A percentile compares a stretch with the other conserved stretches of the same genome.
Conservation (phyloP, 2,329 filamentous ascomycete genomes). For the Fusarium fujikuroi region DNA sequence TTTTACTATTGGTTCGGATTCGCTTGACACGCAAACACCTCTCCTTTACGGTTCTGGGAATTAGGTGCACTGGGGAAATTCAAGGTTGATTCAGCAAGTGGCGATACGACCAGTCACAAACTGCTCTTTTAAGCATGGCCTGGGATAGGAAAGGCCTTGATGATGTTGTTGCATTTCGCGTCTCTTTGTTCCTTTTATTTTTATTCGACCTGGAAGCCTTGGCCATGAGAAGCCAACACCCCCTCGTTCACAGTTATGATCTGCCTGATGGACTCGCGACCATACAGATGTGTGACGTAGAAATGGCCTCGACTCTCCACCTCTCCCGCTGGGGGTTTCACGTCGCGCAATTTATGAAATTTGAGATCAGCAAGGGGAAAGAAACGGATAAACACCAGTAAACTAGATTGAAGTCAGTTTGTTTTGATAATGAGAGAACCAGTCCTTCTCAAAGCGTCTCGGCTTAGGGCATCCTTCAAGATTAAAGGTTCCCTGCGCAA, state of each 20-base stretch:
- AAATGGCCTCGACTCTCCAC: constrained; percentile 27
- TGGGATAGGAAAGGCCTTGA: constrained; percentile 43
- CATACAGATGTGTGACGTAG: constrained; percentile 40
- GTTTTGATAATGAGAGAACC: constrained; percentile 13
- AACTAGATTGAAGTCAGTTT: constrained; percentile 34
- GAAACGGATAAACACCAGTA: constrained; percentile 25
- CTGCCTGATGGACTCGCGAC: constrained; percentile 39
- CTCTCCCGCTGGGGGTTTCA: constrained; percentile 18
- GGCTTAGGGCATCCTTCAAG: background rate
- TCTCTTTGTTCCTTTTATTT: constrained; percentile 32
- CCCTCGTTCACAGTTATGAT: constrained; percentile 28
- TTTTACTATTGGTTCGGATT: constrained; percentile 43
- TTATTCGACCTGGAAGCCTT: constrained; percentile 34
- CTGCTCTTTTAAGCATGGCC: constrained; percentile 43
- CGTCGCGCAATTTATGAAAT: constrained; percentile 21
- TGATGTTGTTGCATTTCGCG: constrained; percentile 39
- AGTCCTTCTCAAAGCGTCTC: background rate
- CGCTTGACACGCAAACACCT: constrained; percentile 40
- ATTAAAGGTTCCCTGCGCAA: background rate
- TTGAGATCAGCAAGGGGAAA: constrained; percentile 16
- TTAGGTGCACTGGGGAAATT: constrained; percentile 45
- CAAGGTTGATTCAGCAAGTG: constrained; percentile 47
- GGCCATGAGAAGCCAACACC: constrained; percentile 40
- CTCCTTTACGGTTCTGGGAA: constrained; percentile 39
- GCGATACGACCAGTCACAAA: constrained; percentile 48